Percentiles rank a stretch among this genome's conserved stretches.
Evolutionary conservation across 805 yeast genomes (phyloP).

Genomic region (Suhomyces prunicola): DNA sequence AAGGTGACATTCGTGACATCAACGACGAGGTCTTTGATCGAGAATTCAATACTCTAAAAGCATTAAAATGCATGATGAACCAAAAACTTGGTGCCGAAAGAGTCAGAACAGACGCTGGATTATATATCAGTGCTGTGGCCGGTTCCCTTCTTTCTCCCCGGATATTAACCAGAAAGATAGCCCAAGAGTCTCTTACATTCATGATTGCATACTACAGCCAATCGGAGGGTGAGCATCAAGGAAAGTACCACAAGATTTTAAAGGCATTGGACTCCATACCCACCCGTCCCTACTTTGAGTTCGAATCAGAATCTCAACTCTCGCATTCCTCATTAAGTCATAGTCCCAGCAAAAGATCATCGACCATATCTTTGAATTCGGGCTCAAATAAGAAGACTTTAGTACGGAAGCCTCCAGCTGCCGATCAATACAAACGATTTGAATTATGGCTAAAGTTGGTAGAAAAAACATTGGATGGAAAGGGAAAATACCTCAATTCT

Average conservation of each 20-base stretch:
- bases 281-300: conserved; percentile 36
- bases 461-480: conserved; percentile 69
- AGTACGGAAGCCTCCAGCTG: conserved; percentile 35
- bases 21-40: conserved; percentile 56
- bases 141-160: conserved; percentile 75
- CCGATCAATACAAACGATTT: conserved; percentile 46
- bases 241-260: conserved; percentile 55
- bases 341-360: conserved; percentile 1
- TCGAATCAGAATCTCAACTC: conserved; percentile 25
- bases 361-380: background rate
- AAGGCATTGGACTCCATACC: conserved; percentile 48
- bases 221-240: conserved; percentile 21
- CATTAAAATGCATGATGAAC: conserved; percentile 72
- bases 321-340: background rate
- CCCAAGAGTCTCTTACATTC: conserved; percentile 68
- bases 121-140: conserved; percentile 57
- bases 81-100: conserved; percentile 59
- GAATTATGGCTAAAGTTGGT: conserved; percentile 71
- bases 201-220: conserved; percentile 40
- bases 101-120: conserved; percentile 42
- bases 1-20: conserved; percentile 30
- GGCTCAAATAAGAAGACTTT: conserved; percentile 15
- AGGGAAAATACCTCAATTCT: conserved; percentile 83
- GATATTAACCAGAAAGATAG: conserved; percentile 70
- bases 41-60: conserved; percentile 74